phyloP scores from a whole-genome alignment of 1,284 basidiomycete genomes.

The Leccinum solheimii region DNA sequence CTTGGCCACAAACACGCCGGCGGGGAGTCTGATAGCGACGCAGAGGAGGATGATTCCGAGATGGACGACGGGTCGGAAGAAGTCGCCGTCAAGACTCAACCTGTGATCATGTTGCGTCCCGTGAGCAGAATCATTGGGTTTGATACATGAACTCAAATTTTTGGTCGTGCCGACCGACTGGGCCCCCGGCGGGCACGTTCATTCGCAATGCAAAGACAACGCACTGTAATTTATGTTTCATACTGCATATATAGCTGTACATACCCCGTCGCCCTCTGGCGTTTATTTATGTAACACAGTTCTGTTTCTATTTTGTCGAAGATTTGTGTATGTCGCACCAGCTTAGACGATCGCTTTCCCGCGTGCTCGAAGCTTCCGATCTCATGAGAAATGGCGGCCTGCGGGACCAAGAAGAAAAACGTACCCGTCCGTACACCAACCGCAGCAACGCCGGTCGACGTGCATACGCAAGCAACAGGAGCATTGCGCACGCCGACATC shows the following conservation, averaged over 20 bases:
- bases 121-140: constrained; percentile 65
- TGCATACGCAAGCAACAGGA: constrained; percentile 13
- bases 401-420: neutral
- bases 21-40: constrained; percentile 58
- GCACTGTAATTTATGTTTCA: constrained; percentile 28
- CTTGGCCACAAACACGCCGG: constrained; percentile 52
- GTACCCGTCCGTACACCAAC: constrained; percentile 6
- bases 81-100: constrained; percentile 42
- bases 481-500: neutral
- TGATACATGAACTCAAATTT: constrained; percentile 22
- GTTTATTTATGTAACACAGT: neutral
- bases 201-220: neutral
- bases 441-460: constrained; percentile 8
- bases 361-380: constrained; percentile 2
- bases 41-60: constrained; percentile 55
- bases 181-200: neutral
- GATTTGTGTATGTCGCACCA: neutral
- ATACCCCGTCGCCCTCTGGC: constrained; percentile 1
- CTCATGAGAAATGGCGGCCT: neutral
- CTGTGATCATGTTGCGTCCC: constrained; percentile 59
- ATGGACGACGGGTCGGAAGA: constrained; percentile 43
- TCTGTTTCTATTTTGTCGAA: neutral
- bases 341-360: neutral
- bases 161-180: neutral
- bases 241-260: constrained; percentile 12